These are phyloP conservation scores for Reutealis trisperma DNA, from an alignment of 345 rosid genomes.

Conservation along the genomic window DNA sequence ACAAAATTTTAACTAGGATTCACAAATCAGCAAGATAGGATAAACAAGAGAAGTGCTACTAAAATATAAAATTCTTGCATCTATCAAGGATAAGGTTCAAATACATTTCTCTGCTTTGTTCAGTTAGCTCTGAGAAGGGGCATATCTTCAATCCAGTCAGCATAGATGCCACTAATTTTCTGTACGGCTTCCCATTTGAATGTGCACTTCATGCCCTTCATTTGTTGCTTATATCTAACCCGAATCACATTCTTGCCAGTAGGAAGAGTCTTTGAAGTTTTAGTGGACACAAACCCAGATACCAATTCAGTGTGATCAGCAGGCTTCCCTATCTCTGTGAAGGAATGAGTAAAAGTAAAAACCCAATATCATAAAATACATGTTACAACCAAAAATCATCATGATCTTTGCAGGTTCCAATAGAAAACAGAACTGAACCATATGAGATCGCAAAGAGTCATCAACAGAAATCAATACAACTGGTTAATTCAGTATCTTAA, in stretches of 20 bases:
- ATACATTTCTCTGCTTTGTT: neutral
- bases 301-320: neutral
- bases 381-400: neutral
- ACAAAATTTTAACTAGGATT: neutral
- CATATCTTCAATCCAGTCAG: conserved; percentile 27
- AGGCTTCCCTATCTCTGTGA: conserved; percentile 14
- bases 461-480: neutral
- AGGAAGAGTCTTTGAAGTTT: neutral
- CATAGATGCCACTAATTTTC: conserved; percentile 25
- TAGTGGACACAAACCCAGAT: neutral
- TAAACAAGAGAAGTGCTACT: neutral
- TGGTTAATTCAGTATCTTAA: neutral
- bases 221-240: neutral
- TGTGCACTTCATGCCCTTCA: neutral
- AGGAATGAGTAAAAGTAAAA: neutral
- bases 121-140: neutral
- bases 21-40: neutral
- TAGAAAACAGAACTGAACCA: neutral
- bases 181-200: conserved; percentile 7
- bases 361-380: neutral
- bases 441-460: no score
- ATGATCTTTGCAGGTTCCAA: neutral
- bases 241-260: neutral
- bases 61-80: neutral
- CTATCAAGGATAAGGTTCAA: neutral